Base-by-base conservation (phyloP, 495 filamentous ascomycete species). In the Penicillium argentinense region DNA sequence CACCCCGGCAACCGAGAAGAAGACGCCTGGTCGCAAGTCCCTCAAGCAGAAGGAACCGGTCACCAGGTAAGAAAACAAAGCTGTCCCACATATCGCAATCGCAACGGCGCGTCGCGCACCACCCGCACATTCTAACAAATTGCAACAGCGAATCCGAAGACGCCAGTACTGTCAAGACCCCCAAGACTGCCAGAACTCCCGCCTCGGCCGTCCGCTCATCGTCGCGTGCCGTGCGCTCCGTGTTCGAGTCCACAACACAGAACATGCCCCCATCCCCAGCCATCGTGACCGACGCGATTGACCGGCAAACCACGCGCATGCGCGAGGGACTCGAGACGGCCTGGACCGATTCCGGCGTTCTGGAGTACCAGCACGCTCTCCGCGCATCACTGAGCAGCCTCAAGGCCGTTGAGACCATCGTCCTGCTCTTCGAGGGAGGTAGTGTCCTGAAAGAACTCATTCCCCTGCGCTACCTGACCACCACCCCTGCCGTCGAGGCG, bases 261-360 rank as follows among this genome's bases (percentile, higher is more conserved):
- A 30, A 50, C 2, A 16, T 96, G 24, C 92, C 93, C 3, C 84
- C 91, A 1, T 93, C 90, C 0, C 92, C 92, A 0, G 84, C 89
- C 14, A 79, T 88, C 37, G 83, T 97, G 37, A 88, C 85, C n/a
- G 79, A 89, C 51, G 82, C 44, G 5, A 89, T 95, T 53, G 91
- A 97, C 62, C 79, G 78, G 49, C 76, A 81, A 51, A 87, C 89
- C 1, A 64, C 81, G 16, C 79, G 74, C 22, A 66, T 92, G 36
- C 80, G 83, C 60, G 71, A 68, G 37, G 67, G 65, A 41, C 46
- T 83, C 32, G 60, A 60, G 40, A 63, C 71, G 9, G 53, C 60
- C 13, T 78, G 73, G 70, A 57, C 62, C 18, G 47, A 57, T 25
- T 75, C 73, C 1, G 70, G 73, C 24, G 59, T 83, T 14, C 57